These are phyloP conservation scores for Trichoderma sp. DNA, from an alignment of 2,329 filamentous ascomycete genomes.

Conservation along the genomic window DNA sequence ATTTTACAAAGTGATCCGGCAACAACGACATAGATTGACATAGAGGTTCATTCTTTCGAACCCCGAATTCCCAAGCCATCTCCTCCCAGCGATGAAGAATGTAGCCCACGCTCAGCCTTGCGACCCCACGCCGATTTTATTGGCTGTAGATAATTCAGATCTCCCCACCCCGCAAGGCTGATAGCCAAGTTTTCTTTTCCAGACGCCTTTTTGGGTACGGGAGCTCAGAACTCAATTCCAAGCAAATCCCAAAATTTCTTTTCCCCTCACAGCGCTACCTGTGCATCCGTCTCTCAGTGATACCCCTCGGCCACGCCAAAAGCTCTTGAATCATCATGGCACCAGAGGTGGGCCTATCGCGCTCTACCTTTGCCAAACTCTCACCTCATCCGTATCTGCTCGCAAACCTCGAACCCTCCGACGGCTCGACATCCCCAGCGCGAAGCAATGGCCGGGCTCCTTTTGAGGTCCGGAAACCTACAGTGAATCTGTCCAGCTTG, in stretches of 20 bases:
- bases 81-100: not conserved
- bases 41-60: not conserved
- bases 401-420: constrained; percentile 73
- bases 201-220: not conserved
- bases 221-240: not conserved
- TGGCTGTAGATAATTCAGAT: constrained; percentile 5
- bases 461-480: constrained; percentile 68
- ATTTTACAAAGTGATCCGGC: not conserved
- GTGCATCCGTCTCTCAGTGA: not conserved
- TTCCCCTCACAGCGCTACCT: not conserved
- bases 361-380: constrained; percentile 82
- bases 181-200: constrained; percentile 31
- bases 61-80: not conserved
- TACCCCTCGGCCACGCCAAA: not conserved
- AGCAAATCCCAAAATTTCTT: not conserved
- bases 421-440: constrained; percentile 50
- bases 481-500: constrained; percentile 79
- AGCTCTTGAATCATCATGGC: constrained; percentile 33
- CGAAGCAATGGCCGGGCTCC: constrained; percentile 82
- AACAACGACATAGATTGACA: not conserved
- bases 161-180: constrained; percentile 31
- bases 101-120: constrained; percentile 20
- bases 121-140: not conserved
- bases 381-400: constrained; percentile 88
- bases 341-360: constrained; percentile 46